These are phyloP conservation scores for Orychophragmus violaceus DNA, from an alignment of 345 rosid species.

Conservation along the genomic window DNA sequence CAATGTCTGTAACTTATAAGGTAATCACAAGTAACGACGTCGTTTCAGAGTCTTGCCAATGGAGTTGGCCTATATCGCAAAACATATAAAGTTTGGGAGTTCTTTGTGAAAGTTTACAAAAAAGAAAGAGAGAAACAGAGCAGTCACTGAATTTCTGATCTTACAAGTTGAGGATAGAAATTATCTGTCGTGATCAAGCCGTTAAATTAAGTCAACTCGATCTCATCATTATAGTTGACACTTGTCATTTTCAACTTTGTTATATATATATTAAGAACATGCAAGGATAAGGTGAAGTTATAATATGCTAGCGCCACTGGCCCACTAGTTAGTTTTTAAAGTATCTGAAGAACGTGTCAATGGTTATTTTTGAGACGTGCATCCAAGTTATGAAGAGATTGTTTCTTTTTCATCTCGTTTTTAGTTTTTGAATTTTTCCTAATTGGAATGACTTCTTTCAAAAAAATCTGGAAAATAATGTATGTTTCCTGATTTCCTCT, in stretches of 20 bases:
- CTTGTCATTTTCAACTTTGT: background rate
- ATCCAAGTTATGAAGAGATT: background rate
- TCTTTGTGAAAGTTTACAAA: background rate
- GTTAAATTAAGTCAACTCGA: background rate
- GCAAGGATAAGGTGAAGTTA: background rate
- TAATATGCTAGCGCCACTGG: background rate
- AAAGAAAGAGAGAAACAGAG: background rate
- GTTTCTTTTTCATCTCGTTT: too few relatives aligned
- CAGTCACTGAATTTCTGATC: background rate
- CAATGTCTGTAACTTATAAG: background rate
- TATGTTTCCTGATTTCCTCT: too few relatives aligned
- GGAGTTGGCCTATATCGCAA: background rate
- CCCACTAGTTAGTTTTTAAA: background rate
- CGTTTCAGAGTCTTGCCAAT: background rate
- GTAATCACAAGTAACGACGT: background rate
- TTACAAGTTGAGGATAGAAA: background rate
- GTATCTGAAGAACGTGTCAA: constrained; percentile 8
- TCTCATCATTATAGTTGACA: background rate
- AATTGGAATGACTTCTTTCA: background rate
- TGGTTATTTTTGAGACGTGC: background rate
- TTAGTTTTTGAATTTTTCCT: too few relatives aligned
- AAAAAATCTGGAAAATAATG: too few relatives aligned
- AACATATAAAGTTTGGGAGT: background rate
- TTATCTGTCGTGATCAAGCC: background rate
- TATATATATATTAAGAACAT: background rate